These are phyloP conservation scores for Trametes sanguinea DNA, from an alignment of 768 basidiomycete species.

Conservation along the genomic window DNA sequence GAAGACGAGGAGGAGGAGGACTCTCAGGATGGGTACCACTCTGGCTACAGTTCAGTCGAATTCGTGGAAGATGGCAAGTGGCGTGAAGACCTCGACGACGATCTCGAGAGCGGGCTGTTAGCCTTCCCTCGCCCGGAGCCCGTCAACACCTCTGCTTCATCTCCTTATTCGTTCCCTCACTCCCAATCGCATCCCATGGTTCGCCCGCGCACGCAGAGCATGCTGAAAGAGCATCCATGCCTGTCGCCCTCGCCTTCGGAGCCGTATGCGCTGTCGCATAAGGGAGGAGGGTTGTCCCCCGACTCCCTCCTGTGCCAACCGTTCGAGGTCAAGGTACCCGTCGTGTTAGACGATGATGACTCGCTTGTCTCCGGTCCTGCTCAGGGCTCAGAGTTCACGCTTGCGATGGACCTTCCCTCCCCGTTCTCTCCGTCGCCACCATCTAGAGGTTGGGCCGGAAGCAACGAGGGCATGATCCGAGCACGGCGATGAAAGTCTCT, in stretches of 20 bases:
- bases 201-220: constrained; percentile 31
- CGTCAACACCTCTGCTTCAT: neutral
- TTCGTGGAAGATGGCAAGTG: constrained; percentile 16
- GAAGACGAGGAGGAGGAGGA: constrained; percentile 33
- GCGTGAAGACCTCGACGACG: constrained; percentile 14
- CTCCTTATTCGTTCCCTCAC: constrained; percentile 4
- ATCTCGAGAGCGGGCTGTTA: constrained; percentile 16
- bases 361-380: constrained; percentile 1
- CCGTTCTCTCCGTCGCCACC: constrained; percentile 4
- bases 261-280: constrained; percentile 17
- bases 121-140: constrained; percentile 12
- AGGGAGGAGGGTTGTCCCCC: constrained; percentile 12
- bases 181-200: constrained; percentile 20
- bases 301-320: constrained; percentile 16
- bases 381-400: constrained; percentile 26
- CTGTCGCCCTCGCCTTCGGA: constrained; percentile 4
- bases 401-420: constrained; percentile 28
- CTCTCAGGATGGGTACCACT: constrained; percentile 1
- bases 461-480: neutral
- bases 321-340: constrained; percentile 18
- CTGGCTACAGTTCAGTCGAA: constrained; percentile 13
- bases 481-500: neutral
- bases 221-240: constrained; percentile 20
- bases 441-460: constrained; percentile 13
- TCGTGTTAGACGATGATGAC: constrained; percentile 18